phyloP scores from a whole-genome alignment of 164 flowering plant species.

The Piper betle region DNA sequence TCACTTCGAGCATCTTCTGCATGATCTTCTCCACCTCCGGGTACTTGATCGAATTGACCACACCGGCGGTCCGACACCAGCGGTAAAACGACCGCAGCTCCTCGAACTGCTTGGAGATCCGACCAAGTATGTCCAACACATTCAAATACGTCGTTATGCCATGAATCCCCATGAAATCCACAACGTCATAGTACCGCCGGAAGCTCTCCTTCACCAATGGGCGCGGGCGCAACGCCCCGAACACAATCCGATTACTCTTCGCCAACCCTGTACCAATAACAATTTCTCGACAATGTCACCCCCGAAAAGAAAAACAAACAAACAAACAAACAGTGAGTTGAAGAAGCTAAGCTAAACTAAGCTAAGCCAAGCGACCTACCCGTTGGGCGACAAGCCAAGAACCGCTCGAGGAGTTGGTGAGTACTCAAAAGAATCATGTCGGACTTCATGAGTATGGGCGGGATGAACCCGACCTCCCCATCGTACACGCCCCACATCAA shows the following conservation, averaged over 20 bases:
- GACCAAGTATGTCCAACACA: constrained; percentile 38
- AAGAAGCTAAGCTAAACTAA: background rate
- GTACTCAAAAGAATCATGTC: constrained; percentile 38
- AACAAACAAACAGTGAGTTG: background rate
- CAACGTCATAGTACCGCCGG: constrained; percentile 40
- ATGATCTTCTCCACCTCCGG: constrained; percentile 32
- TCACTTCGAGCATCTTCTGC: constrained; percentile 28
- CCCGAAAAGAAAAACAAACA: background rate
- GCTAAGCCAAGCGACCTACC: constrained; percentile 15
- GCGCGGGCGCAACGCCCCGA: constrained; percentile 40
- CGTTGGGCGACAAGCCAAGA: constrained; percentile 77
- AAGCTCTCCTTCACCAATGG: constrained; percentile 64
- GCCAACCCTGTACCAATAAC: constrained; percentile 46
- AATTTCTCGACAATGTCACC: constrained; percentile 15
- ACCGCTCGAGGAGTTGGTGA: constrained; percentile 66
- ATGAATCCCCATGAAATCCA: constrained; percentile 36
- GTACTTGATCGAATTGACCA: constrained; percentile 25
- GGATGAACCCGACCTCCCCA: no score
- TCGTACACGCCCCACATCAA: background rate
- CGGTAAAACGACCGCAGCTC: constrained; percentile 31
- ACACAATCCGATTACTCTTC: constrained; percentile 36
- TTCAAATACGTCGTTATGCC: constrained; percentile 37
- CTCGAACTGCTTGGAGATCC: constrained; percentile 54
- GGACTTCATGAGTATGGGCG: background rate
- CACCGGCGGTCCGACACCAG: background rate